Base-by-base conservation (phyloP, 176 grass and related monocot species). In the Cenchrus fungigraminus region DNA sequence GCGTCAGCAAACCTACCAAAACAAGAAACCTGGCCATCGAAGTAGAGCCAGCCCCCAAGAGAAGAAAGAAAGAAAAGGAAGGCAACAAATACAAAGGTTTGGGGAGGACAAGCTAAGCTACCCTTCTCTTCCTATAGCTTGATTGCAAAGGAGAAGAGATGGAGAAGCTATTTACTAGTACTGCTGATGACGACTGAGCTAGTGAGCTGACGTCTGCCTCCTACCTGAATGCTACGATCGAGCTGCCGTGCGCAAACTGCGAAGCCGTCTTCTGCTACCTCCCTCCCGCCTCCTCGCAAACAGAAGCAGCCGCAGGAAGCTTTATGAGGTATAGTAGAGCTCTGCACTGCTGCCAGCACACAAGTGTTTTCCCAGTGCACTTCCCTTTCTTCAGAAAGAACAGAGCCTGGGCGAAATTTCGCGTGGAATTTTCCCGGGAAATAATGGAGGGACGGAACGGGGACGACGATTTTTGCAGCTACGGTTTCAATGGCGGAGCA, bases 391-490 rank as follows among this genome's bases (percentile, higher is more conserved):
- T 9, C 37, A 50, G 66, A 79, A 72, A 58, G 17, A 71, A 72
- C 82, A 89, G 68, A 62, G 44, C 83, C 78, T 82, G 88, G 56
- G 83, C 37, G 68, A 64, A 64, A 25, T 89, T 77, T n/a, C 9
- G 65, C n/a, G 19, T 62, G 84, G 89, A 83, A 46, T 90, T 57
- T 86, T 12, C 66, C 31, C 4, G 71, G 76, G 20, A 32, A 51
- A 78, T 72, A 63, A 72, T 7, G 67, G 29, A 0, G 79, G 29
- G 19, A 40, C 1, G 58, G 22, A 59, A 5, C 28, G 14, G 3
- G 17, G 66, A 47, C 49, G 69, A 32, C 69, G 70, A 82, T 66
- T 82, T 82, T 77, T 47, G 73, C 83, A 51, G 73, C 77, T 20
- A 25, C 25, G 44, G 46, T 49, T 86, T 71, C 34, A 34, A 86